Conservation (phyloP, 2,329 filamentous ascomycete species). For the Pseudogymnoascus destructans region DNA sequence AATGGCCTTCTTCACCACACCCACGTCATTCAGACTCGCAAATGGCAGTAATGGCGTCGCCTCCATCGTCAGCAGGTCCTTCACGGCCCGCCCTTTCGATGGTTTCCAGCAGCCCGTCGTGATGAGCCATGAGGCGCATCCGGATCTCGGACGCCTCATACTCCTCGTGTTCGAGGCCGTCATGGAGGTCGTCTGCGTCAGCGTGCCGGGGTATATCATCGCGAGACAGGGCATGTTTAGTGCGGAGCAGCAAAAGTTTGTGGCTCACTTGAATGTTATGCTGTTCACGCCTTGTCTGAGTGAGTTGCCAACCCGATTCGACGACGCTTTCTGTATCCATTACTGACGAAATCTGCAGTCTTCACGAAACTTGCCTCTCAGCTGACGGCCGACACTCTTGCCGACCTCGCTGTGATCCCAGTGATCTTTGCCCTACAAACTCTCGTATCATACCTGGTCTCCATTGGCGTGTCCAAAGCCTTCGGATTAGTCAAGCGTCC, state of each 20-base stretch:
- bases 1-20: constrained; percentile 34
- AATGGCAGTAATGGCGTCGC: constrained; percentile 26
- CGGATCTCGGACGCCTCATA: constrained; percentile 31
- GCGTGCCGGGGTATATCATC: constrained; percentile 84
- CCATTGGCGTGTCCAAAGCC: constrained; percentile 54
- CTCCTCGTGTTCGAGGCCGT: constrained; percentile 75
- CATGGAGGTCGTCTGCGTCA: constrained; percentile 88
- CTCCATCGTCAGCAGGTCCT: constrained; percentile 17
- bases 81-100: constrained; percentile 19
- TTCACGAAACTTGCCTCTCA: constrained; percentile 96
- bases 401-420: constrained; percentile 88
- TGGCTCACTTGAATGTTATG: constrained; percentile 91
- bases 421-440: constrained; percentile 86
- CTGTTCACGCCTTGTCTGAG: constrained; percentile 94
- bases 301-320: constrained; percentile 34
- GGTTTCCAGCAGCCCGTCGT: constrained; percentile 13
- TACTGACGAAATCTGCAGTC: constrained; percentile 39
- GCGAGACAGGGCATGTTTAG: constrained; percentile 86
- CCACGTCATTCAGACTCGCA: constrained; percentile 34
- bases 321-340: background rate
- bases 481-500: constrained; percentile 77
- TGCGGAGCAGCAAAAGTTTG: constrained; percentile 88
- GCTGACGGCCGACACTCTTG: constrained; percentile 78
- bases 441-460: constrained; percentile 68
- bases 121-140: constrained; percentile 27